These are phyloP conservation scores for Xerophyta viscosa DNA, from an alignment of 106 monocot species.

Conservation along the genomic window DNA sequence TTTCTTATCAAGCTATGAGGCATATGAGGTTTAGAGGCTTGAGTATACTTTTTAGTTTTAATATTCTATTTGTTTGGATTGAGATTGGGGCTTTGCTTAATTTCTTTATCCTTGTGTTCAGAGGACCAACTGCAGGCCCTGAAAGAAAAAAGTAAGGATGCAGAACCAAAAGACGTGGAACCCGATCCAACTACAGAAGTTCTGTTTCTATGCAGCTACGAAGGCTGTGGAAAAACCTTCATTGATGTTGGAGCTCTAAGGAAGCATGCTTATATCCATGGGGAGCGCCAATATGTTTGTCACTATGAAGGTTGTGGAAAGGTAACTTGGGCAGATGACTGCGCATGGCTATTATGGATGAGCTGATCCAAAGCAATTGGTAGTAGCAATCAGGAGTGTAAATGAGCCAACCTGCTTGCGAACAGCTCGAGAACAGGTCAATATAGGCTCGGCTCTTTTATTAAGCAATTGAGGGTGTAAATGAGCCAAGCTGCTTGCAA, in stretches of 20 bases:
- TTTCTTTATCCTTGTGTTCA: constrained; percentile 7
- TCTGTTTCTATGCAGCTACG: constrained; percentile 61
- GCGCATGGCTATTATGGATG: too few relatives aligned
- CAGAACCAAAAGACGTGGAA: constrained; percentile 33
- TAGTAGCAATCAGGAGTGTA: too few relatives aligned
- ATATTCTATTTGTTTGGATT: too few relatives aligned
- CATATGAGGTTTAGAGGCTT: too few relatives aligned
- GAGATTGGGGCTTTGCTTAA: neutral
- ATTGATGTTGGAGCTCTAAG: constrained; percentile 30
- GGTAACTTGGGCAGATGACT: constrained; percentile 25
- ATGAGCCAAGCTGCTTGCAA: too few relatives aligned
- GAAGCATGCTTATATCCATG: constrained; percentile 61
- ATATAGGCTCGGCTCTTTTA: too few relatives aligned
- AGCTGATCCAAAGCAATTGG: too few relatives aligned
- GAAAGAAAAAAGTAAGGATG: constrained; percentile 42
- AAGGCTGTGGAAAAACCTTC: constrained; percentile 61
- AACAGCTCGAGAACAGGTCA: too few relatives aligned
- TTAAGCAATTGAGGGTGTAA: too few relatives aligned
- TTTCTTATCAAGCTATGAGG: too few relatives aligned
- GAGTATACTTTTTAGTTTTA: too few relatives aligned
- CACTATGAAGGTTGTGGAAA: constrained; percentile 58
- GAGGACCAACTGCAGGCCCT: constrained; percentile 49
- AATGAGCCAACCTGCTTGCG: too few relatives aligned
- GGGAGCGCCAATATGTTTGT: constrained; percentile 62
- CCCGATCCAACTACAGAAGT: constrained; percentile 60